Base-by-base conservation (phyloP, 331 rosid genomes). In the Quercus tomentella region DNA sequence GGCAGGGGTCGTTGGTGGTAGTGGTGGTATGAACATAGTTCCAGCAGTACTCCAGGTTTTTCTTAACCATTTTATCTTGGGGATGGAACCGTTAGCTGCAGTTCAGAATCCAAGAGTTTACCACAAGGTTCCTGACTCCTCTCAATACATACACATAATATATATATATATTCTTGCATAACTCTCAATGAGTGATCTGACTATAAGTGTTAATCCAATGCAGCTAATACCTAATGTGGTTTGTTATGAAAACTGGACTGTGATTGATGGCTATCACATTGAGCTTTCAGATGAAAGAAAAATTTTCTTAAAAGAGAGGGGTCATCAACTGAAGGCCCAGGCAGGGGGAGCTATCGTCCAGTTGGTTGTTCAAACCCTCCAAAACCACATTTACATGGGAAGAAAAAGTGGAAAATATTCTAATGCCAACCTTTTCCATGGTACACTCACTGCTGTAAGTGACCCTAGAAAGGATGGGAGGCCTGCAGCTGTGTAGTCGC, bases 391-490 rank as follows among this genome's bases (percentile, higher is more conserved):
- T 0, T 68, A 71, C 25, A 77, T 77, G 73, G 86, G 89, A 17
- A 68, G 89, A 74, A 92, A 85, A 80, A 28, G 14, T 1, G 84
- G 88, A 57, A 77, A 82, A 63, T 37, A 70, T 58, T 28, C 52
- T n/a, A 81, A 75, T 56, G 43, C 76, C 69, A 72, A 52, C 49
- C 45, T 70, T 18, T 67, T 82, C 54, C 84, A 75, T 56, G 98
- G 98, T 35, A 83, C 77, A 58, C 92, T 95, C 73, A 89, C 90
- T 1, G 99, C 89, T 15, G 98, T 95, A 0, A 83, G 98, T 77
- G 99, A 95, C 76, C 98, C 93, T 2, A 84, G 99, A 84, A 95
- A 93, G 79, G 89, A 90, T 60, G 98, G 99, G 25, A 73, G 17
- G 77, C 99, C 99, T 0, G 99, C 99, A 1, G 96, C 97, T 12